Evolutionary conservation across 768 basidiomycete species (phyloP).

Genomic region (Podaxis sp.): DNA sequence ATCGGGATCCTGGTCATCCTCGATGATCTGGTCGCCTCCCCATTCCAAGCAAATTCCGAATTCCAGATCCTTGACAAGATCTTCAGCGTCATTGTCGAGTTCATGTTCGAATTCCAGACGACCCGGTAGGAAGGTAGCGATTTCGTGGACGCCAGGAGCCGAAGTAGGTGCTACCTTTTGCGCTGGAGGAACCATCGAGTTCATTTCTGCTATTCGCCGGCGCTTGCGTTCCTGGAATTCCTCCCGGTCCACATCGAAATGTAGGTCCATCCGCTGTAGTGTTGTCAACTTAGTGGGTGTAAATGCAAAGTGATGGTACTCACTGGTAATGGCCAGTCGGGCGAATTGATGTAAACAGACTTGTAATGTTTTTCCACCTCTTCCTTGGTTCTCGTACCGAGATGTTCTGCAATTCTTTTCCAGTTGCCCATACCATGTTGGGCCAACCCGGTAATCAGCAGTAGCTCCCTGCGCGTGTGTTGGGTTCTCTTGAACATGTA

Average conservation of each 20-base stretch:
- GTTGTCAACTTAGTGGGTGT: constrained; percentile 13
- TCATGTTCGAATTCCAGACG: constrained; percentile 99
- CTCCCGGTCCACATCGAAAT: constrained; percentile 72
- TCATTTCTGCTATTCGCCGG: constrained; percentile 81
- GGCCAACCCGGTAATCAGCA: constrained; percentile 85
- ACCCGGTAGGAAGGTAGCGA: constrained; percentile 90
- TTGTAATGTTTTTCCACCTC: constrained; percentile 92
- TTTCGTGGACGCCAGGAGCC: constrained; percentile 88
- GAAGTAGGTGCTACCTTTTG: constrained; percentile 83
- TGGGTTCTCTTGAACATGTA: not conserved
- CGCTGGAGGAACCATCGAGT: constrained; percentile 48
- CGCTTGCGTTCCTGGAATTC: constrained; percentile 91
- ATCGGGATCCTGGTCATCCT: constrained; percentile 77
- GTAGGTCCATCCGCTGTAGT: constrained; percentile 48
- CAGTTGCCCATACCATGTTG: constrained; percentile 93
- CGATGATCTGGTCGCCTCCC: constrained; percentile 78
- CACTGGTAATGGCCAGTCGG: constrained; percentile 80
- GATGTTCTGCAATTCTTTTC: constrained; percentile 93
- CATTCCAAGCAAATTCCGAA: constrained; percentile 86
- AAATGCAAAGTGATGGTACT: constrained; percentile 25
- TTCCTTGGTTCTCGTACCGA: constrained; percentile 91
- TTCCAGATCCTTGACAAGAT: constrained; percentile 92
- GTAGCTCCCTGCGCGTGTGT: constrained; percentile 63
- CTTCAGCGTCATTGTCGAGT: constrained; percentile 95
- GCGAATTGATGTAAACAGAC: constrained; percentile 74